phyloP scores from a whole-genome alignment of 305 asterid species.

The Fraxinus angustifolia region DNA sequence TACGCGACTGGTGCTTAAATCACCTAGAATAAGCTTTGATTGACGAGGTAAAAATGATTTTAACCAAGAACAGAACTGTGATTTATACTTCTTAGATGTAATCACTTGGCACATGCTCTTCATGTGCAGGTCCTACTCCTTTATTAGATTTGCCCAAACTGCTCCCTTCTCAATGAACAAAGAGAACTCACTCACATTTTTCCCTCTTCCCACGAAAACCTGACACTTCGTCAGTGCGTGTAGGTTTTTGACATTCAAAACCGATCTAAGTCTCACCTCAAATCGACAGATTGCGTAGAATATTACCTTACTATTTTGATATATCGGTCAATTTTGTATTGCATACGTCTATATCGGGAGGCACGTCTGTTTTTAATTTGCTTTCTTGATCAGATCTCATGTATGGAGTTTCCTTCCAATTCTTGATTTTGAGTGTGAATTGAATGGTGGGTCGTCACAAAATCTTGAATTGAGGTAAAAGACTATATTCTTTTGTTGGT shows the following conservation, averaged over 20 bases:
- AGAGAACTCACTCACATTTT: not conserved
- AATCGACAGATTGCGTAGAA: not conserved
- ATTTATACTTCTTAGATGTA: not conserved
- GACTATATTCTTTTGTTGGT: not conserved
- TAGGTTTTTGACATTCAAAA: not conserved
- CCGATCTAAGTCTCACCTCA: not conserved
- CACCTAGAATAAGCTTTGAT: not conserved
- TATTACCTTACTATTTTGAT: not conserved
- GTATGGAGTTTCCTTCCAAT: not conserved
- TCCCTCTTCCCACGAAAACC: slow-evolving; percentile 11
- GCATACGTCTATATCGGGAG: not conserved
- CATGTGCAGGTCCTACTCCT: slow-evolving; percentile 27
- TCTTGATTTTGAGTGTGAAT: slow-evolving; percentile 23
- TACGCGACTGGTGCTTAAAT: not conserved
- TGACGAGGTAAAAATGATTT: not conserved
- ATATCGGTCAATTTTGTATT: not conserved
- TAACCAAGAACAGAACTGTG: not conserved
- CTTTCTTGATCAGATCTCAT: slow-evolving; percentile 18
- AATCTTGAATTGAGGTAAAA: slow-evolving; percentile 26
- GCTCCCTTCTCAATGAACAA: slow-evolving; percentile 23
- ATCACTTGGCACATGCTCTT: slow-evolving; percentile 30
- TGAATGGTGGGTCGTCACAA: slow-evolving; percentile 27
- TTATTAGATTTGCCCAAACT: slow-evolving; percentile 37
- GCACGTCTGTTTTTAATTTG: not conserved
- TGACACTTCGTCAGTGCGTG: slow-evolving; percentile 25